Conservation (phyloP, 176 grass and related monocot genomes). For the Urochloa ruziziensis region DNA sequence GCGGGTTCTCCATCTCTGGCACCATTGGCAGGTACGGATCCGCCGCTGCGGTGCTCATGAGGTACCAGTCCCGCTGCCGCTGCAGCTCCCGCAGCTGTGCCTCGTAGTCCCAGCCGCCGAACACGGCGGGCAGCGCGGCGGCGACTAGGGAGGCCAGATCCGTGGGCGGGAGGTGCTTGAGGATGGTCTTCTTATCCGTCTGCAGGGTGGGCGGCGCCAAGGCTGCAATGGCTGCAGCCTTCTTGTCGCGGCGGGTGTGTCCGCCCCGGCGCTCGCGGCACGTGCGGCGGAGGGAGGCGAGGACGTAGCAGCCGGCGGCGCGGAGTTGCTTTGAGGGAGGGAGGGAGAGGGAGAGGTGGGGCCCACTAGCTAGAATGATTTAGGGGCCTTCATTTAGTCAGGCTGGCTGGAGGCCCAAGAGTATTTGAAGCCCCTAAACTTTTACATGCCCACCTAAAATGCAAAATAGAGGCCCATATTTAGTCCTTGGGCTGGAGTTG, state of each 20-base stretch:
- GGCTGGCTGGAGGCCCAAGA: no score
- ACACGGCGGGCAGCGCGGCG: background rate
- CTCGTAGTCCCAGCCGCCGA: conserved; percentile 59
- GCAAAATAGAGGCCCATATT: no score
- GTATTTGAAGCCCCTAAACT: no score
- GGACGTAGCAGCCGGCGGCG: conserved; percentile 66
- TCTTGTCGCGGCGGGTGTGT: conserved; percentile 41
- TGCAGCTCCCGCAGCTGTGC: conserved; percentile 51
- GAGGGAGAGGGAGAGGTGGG: no score
- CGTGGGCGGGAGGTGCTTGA: conserved; percentile 48
- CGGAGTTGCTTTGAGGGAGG: no score
- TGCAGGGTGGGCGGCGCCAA: no score
- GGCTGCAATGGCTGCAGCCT: background rate
- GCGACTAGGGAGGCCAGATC: conserved; percentile 47
- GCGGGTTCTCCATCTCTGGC: conserved; percentile 18
- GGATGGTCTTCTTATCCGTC: conserved; percentile 55
- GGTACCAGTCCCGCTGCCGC: conserved; percentile 59
- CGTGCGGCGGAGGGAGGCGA: conserved; percentile 45
- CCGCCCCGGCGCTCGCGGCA: conserved; percentile 60
- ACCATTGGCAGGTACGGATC: conserved; percentile 14
- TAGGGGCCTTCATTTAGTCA: no score
- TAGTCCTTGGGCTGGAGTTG: no score
- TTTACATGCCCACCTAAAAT: no score
- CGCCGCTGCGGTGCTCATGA: conserved; percentile 30
- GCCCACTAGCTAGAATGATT: no score